Base-by-base conservation (phyloP, 179 eudicot genomes). In the Silene coronaria region DNA sequence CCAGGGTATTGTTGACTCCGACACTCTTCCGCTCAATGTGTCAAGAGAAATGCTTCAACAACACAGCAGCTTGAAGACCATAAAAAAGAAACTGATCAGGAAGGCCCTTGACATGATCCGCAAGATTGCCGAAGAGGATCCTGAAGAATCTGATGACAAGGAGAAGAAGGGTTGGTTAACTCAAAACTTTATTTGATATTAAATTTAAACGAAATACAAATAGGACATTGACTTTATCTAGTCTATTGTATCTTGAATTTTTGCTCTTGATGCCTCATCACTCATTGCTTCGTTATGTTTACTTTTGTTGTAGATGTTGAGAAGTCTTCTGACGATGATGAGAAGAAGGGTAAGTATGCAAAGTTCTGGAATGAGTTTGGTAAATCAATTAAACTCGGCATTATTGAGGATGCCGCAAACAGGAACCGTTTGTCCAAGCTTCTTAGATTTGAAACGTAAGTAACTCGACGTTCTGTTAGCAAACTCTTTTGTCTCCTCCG, bases 31-130 rank as follows among this genome's bases (percentile, higher is more conserved):
- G 21, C 90, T 94, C 38, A 94, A 94, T 70, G 98, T 94, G 57
- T 94, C 98, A n/a, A 84, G 98, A 87, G 98, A 94, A 88, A 94
- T 94, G 98, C 96, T 94, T 83, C 98, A 94, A 85, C 96, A 90
- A 79, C 98, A 94, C 84, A 92, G 97, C 77, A 94, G 98, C 80
- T 89, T 94, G 91, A 94, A 94, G 78, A 94, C 98, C 77, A 94
- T 94, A 64, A 94, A 94, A 87, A 94, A 94, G 86, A 94, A 94
- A 73, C 83, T 94, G 45, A 92, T 94, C 67, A 84, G 98, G 72
- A 94, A 94, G 92, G 98, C 98, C 76, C 97, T 94, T 80, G 98
- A 94, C 84, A 94, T 94, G 98, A 94, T 94, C 77, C 96, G 98
- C 75, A 90, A 83, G 85, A 80, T 94, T 80, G 97, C 98, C 58